Base-by-base conservation (phyloP, 2,329 filamentous ascomycete genomes). In the Penicillium paneum region DNA sequence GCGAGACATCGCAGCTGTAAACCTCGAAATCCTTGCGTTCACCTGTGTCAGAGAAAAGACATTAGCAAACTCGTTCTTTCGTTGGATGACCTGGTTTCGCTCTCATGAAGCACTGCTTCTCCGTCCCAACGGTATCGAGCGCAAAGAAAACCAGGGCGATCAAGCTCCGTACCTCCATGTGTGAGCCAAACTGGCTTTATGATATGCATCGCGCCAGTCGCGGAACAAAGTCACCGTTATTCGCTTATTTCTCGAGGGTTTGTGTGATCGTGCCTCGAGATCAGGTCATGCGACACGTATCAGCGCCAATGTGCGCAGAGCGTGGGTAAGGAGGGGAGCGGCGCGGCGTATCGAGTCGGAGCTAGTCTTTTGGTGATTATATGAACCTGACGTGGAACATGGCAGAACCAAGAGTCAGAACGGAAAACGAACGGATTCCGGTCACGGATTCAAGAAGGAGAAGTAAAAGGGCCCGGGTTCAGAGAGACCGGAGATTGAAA, bases 11-110 rank as follows among this genome's bases (percentile, higher is more conserved):
- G 74, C 93, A 97, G 77, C 91, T 96, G 79, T 97, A 99, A 63
- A 97, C 93, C 76, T 99, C 94, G 71, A 95, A 96, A 72, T 97
- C 92, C 72, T 97, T 97, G 73, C 96, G 90, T 79, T 99, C 94
- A 72, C 93, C 89, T 90, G 67, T 55, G 60, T 17, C 32, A 52
- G 21, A 55, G 39, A 31, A 35, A 44, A 12, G 3, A 2, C 2
- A 51, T 69, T 58, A 69, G 66, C 53, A 36, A 39, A 32, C 26
- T 15, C 21, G 13, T 11, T 15, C 3, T 19, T 46, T 8, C 19
- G 26, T 34, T 11, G 17, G 32, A 21, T 50, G 28, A 3, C 13
- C 26, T 11, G 15, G 6, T 26, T 32, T 29, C 15, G 13, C 8
- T 35, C 29, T 28, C 32, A 11, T 26, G n/a, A 21, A 24, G 26